phyloP scores from a whole-genome alignment of 2,329 filamentous ascomycete genomes.

The Lachnellula hyalina region DNA sequence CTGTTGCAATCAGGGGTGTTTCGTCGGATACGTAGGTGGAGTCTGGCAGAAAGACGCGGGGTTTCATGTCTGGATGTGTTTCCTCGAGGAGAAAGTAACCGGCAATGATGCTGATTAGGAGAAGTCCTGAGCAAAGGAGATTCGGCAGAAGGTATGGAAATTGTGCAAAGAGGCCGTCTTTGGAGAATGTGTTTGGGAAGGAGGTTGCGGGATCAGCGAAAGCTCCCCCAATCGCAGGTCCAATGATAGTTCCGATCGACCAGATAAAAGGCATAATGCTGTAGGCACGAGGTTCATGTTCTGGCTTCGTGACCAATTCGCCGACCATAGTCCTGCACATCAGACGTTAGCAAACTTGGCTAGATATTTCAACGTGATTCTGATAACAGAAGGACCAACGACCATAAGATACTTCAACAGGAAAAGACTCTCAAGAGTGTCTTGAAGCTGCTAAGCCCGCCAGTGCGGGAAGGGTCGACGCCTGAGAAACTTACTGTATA shows the following conservation, averaged over 20 bases:
- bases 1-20: conserved; percentile 70
- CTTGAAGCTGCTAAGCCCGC: too few relatives aligned
- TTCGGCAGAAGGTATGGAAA: conserved; percentile 91
- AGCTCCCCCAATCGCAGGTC: conserved; percentile 80
- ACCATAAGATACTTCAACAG: too few relatives aligned
- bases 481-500: conserved; percentile 38
- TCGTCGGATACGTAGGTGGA: conserved; percentile 45
- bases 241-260: conserved; percentile 84
- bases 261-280: conserved; percentile 93
- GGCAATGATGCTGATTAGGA: conserved; percentile 71
- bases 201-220: conserved; percentile 73
- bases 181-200: conserved; percentile 67
- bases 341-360: neutral
- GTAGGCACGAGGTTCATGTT: conserved; percentile 84
- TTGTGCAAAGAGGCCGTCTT: conserved; percentile 62
- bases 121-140: conserved; percentile 69
- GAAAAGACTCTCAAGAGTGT: too few relatives aligned
- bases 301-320: conserved; percentile 75
- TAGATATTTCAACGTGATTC: neutral
- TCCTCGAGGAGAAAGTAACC: conserved; percentile 81
- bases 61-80: conserved; percentile 79
- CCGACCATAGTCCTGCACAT: conserved; percentile 76
- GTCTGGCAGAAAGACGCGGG: conserved; percentile 41
- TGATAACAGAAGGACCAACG: neutral
- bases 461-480: too few relatives aligned